Evolutionary conservation across 2,329 filamentous ascomycete genomes (phyloP).

Genomic region (Botrytis porri): DNA sequence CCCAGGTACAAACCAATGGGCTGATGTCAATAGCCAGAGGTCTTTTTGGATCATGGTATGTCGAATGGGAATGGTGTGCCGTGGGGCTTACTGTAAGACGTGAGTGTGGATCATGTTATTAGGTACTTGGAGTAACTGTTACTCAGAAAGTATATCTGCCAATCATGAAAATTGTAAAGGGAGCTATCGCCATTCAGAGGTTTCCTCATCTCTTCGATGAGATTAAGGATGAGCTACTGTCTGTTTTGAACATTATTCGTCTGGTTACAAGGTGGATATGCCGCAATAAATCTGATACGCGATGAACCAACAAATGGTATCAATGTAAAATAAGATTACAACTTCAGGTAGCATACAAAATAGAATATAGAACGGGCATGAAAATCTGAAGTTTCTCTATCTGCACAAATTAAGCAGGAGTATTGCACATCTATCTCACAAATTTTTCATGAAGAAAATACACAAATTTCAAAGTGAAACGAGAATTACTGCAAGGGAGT

Average conservation of each 20-base stretch:
- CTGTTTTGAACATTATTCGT: too few species aligned
- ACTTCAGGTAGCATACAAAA: not conserved
- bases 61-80: not conserved
- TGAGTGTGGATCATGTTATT: not conserved
- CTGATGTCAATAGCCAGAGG: not conserved
- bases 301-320: not conserved
- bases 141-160: not conserved
- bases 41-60: not conserved
- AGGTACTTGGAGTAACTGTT: not conserved
- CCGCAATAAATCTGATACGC: too few species aligned
- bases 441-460: not conserved
- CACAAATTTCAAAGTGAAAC: too few species aligned
- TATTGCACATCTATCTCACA: not conserved
- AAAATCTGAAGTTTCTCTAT: not conserved
- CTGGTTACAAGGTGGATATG: not conserved
- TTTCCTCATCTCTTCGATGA: too few species aligned
- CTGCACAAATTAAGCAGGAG: too few species aligned
- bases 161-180: not conserved
- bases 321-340: not conserved
- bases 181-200: too few species aligned
- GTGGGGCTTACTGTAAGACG: not conserved
- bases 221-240: too few species aligned
- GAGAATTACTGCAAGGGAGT: too few species aligned
- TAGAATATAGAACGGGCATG: not conserved
- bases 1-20: not conserved